These are phyloP conservation scores for Eucalyptus camaldulensis DNA, from an alignment of 345 rosid genomes.

Conservation along the genomic window DNA sequence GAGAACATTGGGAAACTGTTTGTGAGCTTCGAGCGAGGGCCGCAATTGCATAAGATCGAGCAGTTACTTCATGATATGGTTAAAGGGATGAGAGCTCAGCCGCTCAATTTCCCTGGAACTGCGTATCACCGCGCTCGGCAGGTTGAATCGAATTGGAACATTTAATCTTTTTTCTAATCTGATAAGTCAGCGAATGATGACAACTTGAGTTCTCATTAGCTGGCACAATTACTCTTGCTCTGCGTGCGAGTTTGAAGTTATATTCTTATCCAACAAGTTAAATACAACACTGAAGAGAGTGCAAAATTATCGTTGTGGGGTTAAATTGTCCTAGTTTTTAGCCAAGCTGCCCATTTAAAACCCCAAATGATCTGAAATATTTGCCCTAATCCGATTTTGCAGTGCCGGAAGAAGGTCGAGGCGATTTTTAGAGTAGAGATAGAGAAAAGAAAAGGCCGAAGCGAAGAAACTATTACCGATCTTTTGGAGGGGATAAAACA, in stretches of 20 bases:
- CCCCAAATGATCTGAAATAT: not conserved
- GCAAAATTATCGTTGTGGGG: not conserved
- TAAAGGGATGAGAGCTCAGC: conserved; percentile 19
- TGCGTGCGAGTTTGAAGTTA: not conserved
- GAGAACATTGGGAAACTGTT: conserved; percentile 21
- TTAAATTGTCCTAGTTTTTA: not conserved
- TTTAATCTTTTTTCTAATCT: not conserved
- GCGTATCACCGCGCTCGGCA: conserved; percentile 10
- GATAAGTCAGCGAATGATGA: not conserved
- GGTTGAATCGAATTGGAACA: not conserved
- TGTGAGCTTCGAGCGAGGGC: conserved; percentile 22
- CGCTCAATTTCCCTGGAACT: conserved; percentile 26
- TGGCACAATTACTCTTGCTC: not conserved
- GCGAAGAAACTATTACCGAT: conserved; percentile 1
- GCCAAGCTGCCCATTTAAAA: not conserved
- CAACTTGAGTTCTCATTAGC: not conserved
- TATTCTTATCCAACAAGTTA: not conserved
- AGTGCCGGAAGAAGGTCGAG: conserved; percentile 19
- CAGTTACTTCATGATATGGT: conserved; percentile 2
- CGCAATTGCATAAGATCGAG: not conserved
- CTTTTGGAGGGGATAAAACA: conserved; percentile 29
- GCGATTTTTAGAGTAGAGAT: conserved; percentile 8
- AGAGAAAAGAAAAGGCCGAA: conserved; percentile 13
- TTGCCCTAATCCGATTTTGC: not conserved
- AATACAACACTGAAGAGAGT: not conserved